phyloP scores from a whole-genome alignment of 768 basidiomycete genomes.

The Termitomyces sp. region DNA sequence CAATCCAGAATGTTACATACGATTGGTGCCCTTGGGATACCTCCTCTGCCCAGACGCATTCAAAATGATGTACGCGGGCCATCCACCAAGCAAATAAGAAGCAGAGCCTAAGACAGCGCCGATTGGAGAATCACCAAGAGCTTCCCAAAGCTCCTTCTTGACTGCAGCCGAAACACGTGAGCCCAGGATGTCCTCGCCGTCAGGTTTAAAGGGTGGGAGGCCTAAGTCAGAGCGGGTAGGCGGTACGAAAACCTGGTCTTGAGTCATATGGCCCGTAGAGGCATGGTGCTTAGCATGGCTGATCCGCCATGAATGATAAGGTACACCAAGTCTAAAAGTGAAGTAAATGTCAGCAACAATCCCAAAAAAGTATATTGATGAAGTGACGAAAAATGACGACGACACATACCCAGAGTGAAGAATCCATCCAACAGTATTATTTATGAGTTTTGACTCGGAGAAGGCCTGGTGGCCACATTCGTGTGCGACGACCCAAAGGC shows the following conservation, averaged over 20 bases:
- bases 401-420: constrained; percentile 77
- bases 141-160: constrained; percentile 73
- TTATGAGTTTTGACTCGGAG: constrained; percentile 86
- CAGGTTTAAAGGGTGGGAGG: constrained; percentile 58
- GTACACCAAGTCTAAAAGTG: constrained; percentile 72
- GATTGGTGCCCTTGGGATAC: constrained; percentile 77
- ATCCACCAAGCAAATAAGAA: constrained; percentile 73
- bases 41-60: constrained; percentile 84
- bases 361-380: constrained; percentile 4
- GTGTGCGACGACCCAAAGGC: constrained; percentile 91
- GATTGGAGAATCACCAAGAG: constrained; percentile 88
- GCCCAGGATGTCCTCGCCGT: constrained; percentile 60
- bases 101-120: constrained; percentile 49
- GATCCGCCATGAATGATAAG: constrained; percentile 96
- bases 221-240: constrained; percentile 72
- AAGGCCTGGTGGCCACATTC: constrained; percentile 97
- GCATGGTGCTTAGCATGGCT: constrained; percentile 95
- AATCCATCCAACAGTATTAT: constrained; percentile 90
- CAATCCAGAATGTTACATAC: constrained; percentile 35
- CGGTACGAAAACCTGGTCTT: constrained; percentile 96
- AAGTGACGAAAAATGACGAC: background rate
- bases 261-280: constrained; percentile 85
- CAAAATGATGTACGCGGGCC: constrained; percentile 74
- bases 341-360: constrained; percentile 14
- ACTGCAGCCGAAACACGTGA: constrained; percentile 61